Evolutionary conservation across 1,284 basidiomycete genomes (phyloP).

Genomic region (Schizophyllum commune): DNA sequence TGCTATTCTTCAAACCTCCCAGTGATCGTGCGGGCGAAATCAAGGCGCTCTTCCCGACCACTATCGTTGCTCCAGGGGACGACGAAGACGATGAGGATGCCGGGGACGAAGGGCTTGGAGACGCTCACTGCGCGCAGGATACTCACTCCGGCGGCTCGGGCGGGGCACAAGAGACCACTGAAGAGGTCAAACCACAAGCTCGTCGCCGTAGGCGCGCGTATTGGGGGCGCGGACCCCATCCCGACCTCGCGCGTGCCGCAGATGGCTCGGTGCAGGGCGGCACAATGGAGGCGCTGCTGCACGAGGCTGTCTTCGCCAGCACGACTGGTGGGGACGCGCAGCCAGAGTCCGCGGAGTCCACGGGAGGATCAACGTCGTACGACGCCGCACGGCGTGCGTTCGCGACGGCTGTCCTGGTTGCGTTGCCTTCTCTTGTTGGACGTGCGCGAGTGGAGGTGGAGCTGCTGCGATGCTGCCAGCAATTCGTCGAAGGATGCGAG

Average conservation of each 20-base stretch:
- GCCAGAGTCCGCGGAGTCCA: background rate
- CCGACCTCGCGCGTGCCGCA: conserved; percentile 46
- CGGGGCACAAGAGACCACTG: background rate
- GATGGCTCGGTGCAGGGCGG: conserved; percentile 48
- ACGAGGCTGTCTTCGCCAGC: conserved; percentile 75
- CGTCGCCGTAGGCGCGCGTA: conserved; percentile 40
- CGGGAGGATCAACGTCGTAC: conserved; percentile 13
- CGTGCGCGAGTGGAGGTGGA: conserved; percentile 45
- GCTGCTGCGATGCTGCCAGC: background rate
- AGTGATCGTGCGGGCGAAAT: conserved; percentile 54
- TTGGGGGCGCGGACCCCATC: conserved; percentile 73
- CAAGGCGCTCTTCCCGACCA: conserved; percentile 65
- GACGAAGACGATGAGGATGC: conserved; percentile 26
- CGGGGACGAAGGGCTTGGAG: conserved; percentile 11
- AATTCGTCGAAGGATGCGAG: conserved; percentile 5
- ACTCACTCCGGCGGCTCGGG: conserved; percentile 6
- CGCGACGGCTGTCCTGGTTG: conserved; percentile 49
- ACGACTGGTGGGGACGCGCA: conserved; percentile 33
- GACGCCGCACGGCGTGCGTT: conserved; percentile 47
- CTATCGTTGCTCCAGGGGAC: conserved; percentile 48
- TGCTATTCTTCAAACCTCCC: conserved; percentile 79
- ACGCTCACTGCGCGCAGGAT: conserved; percentile 10
- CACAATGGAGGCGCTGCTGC: conserved; percentile 67
- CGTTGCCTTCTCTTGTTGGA: conserved; percentile 49
- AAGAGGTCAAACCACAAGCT: background rate